phyloP scores from a whole-genome alignment of 2,329 filamentous ascomycete genomes.

The Chaetomium sp. region DNA sequence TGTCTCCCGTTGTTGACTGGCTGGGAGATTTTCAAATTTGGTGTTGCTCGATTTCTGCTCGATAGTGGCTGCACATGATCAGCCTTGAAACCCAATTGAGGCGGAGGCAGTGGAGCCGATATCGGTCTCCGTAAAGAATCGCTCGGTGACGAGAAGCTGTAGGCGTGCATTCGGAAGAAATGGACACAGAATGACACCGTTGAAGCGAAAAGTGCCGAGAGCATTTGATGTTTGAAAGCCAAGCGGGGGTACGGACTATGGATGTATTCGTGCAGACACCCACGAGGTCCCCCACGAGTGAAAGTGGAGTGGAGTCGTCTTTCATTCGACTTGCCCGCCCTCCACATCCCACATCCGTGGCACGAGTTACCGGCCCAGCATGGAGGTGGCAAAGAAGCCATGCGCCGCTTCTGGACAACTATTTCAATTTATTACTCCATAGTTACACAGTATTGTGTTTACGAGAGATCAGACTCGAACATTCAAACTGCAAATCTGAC shows the following conservation, averaged over 20 bases:
- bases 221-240: constrained; percentile 19
- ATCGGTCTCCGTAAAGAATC: constrained; percentile 16
- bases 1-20: neutral
- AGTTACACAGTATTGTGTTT: too few relatives aligned
- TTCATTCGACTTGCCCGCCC: neutral
- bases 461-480: too few relatives aligned
- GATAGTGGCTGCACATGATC: constrained; percentile 15
- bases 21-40: neutral
- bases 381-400: neutral
- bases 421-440: neutral
- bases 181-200: neutral
- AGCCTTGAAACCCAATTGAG: constrained; percentile 11
- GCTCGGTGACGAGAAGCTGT: constrained; percentile 18
- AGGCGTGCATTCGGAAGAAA: neutral
- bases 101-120: constrained; percentile 13
- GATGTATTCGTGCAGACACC: constrained; percentile 24
- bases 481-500: neutral
- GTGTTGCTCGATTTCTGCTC: neutral
- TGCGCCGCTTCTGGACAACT: neutral
- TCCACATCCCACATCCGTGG: neutral
- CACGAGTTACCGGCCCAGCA: neutral
- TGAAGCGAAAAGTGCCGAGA: constrained; percentile 17
- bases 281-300: constrained; percentile 19
- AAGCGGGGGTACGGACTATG: neutral
- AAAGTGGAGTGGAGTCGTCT: neutral